Evolutionary conservation across 2,329 filamentous ascomycete genomes (phyloP).

Genomic region (Dactylellina haptotyla): DNA sequence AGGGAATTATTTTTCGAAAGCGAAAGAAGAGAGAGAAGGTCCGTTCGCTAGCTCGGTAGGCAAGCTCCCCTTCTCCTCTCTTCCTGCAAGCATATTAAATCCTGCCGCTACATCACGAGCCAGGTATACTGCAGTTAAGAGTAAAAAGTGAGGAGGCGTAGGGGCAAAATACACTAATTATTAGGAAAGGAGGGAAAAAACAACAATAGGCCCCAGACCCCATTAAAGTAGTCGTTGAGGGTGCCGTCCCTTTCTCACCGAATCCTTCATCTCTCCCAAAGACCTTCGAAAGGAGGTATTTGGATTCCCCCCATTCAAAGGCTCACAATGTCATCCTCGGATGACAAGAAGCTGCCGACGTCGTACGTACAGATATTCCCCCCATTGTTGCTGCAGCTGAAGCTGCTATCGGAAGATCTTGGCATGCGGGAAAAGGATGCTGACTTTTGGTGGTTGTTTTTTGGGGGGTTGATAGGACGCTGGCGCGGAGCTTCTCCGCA

Average conservation of each 20-base stretch:
- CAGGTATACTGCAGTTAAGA: conserved; percentile 30
- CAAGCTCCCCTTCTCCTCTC: conserved; percentile 15
- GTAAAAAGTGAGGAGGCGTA: conserved; percentile 53
- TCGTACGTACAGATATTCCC: conserved; percentile 44
- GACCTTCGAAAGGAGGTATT: conserved; percentile 51
- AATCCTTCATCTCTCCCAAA: conserved; percentile 30
- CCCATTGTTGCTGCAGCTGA: too few relatives aligned
- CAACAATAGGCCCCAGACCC: conserved; percentile 13
- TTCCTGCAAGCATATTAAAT: conserved; percentile 34
- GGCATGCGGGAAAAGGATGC: conserved; percentile 16
- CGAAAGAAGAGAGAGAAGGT: conserved; percentile 21
- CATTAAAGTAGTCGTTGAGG: conserved; percentile 33
- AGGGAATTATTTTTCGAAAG: conserved; percentile 41
- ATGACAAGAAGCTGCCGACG: conserved; percentile 53
- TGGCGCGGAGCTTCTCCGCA: conserved; percentile 58
- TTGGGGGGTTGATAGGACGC: conserved; percentile 55
- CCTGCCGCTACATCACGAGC: conserved; percentile 43
- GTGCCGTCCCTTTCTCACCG: conserved; percentile 15
- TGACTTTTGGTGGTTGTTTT: conserved; percentile 27
- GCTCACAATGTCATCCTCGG: conserved; percentile 51
- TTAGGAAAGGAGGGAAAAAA: conserved; percentile 34
- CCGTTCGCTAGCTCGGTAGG: conserved; percentile 48
- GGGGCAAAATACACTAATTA: conserved; percentile 35
- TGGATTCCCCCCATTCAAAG: conserved; percentile 15
- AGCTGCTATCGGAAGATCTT: conserved; percentile 26